A percentile compares a stretch with the other conserved stretches of the same genome.
phyloP scores from a whole-genome alignment of 2,329 filamentous ascomycete species.

The Arthrobotrys sinensis region DNA sequence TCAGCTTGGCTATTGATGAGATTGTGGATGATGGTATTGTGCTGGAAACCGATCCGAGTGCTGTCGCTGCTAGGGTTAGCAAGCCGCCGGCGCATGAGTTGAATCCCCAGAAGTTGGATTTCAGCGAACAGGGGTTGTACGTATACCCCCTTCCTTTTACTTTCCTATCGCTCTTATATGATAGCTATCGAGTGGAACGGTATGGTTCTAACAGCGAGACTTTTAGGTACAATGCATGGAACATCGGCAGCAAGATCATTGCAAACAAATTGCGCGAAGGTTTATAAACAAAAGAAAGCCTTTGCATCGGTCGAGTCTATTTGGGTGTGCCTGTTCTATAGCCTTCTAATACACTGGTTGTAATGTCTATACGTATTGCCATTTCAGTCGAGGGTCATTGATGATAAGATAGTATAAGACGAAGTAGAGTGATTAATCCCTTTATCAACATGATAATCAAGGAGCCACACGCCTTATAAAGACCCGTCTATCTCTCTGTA shows the following conservation, averaged over 20 bases:
- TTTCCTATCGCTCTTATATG: not conserved
- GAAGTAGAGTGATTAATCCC: not conserved
- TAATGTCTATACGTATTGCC: conserved; percentile 21
- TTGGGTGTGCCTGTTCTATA: conserved; percentile 35
- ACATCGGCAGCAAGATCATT: conserved; percentile 51
- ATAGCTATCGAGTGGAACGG: not conserved
- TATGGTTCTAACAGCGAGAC: not conserved
- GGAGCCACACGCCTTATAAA: not conserved
- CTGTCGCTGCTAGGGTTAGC: conserved; percentile 92
- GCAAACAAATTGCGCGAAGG: conserved; percentile 56
- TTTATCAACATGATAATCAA: no score
- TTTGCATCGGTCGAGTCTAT: not conserved
- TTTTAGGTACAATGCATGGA: conserved; percentile 52
- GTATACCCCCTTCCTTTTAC: conserved; percentile 15
- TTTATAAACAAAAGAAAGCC: conserved; percentile 26
- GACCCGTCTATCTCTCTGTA: not conserved
- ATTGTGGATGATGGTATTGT: conserved; percentile 96
- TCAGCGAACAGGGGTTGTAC: conserved; percentile 59
- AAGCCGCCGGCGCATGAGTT: conserved; percentile 87
- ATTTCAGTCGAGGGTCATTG: not conserved
- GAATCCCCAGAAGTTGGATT: conserved; percentile 57
- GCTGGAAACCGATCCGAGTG: conserved; percentile 94
- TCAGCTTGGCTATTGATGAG: conserved; percentile 94
- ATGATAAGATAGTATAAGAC: not conserved
- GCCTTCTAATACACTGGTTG: conserved; percentile 39